Evolutionary conservation across 495 filamentous ascomycete genomes (phyloP).

Genomic region (Xylaria longipes): DNA sequence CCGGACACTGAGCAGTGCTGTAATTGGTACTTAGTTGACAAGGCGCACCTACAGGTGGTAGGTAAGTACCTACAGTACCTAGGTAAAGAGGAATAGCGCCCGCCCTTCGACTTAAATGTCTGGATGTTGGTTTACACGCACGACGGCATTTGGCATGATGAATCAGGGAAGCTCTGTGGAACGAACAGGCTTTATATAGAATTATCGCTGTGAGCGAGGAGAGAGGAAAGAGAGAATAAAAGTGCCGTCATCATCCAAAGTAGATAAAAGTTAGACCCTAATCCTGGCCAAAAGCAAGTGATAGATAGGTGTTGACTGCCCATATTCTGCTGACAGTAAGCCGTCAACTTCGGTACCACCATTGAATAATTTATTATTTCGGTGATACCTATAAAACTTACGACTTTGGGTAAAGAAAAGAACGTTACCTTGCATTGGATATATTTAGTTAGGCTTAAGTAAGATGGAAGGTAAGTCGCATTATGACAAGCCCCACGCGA

Average conservation of each 20-base stretch:
- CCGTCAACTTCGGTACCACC: constrained; percentile 9
- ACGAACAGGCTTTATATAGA: not conserved
- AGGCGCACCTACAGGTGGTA: constrained; percentile 10
- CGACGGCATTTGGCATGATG: not conserved
- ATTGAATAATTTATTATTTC: not conserved
- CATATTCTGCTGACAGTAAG: constrained; percentile 3
- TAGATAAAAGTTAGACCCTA: not conserved
- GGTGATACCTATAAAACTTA: not conserved
- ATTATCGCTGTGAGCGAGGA: not conserved
- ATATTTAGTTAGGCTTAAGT: not conserved
- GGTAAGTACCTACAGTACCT: not conserved
- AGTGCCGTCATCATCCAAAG: not conserved
- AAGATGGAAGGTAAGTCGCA: not conserved
- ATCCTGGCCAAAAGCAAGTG: not conserved
- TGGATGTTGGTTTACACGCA: not conserved
- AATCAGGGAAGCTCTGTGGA: not conserved
- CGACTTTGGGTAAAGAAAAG: not conserved
- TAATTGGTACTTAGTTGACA: constrained; percentile 16
- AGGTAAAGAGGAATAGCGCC: not conserved
- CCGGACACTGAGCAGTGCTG: constrained; percentile 7
- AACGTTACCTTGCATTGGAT: not conserved
- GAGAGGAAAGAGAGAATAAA: not conserved
- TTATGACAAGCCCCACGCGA: not conserved
- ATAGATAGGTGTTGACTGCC: constrained; percentile 7
- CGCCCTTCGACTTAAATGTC: not conserved